Conservation (phyloP, 345 rosid genomes). For the Eucalyptus lansdowneana region DNA sequence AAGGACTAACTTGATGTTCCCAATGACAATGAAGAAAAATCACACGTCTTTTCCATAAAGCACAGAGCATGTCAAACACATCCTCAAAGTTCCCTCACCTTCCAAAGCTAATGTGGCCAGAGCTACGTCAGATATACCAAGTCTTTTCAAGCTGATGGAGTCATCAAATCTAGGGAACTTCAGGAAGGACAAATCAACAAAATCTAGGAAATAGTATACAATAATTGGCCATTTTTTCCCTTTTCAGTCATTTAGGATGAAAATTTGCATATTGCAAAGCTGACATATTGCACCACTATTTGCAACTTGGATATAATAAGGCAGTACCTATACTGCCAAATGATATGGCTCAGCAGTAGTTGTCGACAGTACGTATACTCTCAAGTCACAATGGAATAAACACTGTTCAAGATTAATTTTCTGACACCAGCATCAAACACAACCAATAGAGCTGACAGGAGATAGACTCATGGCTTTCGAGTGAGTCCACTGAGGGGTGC, state of each 20-base stretch:
- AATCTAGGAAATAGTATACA: not conserved
- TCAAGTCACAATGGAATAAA: not conserved
- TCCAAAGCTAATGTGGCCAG: conserved; percentile 67
- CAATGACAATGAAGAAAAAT: not conserved
- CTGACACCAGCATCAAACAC: not conserved
- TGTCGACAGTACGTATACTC: not conserved
- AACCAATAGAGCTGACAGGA: not conserved
- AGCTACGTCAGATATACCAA: conserved; percentile 76
- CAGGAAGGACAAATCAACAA: conserved; percentile 3
- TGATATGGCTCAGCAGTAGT: not conserved
- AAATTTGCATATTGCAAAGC: not conserved
- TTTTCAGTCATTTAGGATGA: not conserved
- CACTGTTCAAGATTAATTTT: not conserved
- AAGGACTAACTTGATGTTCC: not conserved
- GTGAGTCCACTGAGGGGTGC: not conserved
- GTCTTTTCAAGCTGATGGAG: conserved; percentile 49
- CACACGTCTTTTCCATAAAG: not conserved
- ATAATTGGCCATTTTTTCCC: not conserved
- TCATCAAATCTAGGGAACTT: conserved; percentile 43
- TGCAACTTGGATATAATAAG: not conserved
- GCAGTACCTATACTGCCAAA: not conserved
- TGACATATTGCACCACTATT: not conserved
- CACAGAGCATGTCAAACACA: not conserved
- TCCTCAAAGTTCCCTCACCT: conserved; percentile 8
- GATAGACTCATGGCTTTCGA: not conserved